Conservation (phyloP, 179 eudicot species). For the Camellia oleifera region DNA sequence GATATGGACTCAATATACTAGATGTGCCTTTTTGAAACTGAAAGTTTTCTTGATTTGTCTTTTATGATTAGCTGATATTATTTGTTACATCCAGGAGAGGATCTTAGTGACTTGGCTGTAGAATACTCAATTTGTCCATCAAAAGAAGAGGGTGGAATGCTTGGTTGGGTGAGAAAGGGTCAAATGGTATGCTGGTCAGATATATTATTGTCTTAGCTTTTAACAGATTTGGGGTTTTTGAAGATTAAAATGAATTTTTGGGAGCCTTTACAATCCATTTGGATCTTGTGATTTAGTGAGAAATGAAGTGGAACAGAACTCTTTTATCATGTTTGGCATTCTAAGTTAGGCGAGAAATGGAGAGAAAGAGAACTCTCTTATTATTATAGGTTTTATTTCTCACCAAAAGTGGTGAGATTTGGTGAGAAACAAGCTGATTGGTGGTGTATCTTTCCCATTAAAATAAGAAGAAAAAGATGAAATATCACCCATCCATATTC, state of each 20-base stretch:
- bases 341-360: no score
- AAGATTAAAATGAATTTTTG: not conserved
- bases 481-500: no score
- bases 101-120: slow-evolving; percentile 84
- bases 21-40: not conserved
- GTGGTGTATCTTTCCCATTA: no score
- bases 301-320: no score
- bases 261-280: not conserved
- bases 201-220: not conserved
- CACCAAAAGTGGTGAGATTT: no score
- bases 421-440: no score
- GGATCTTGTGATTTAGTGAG: no score
- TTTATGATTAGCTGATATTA: not conserved
- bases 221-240: not conserved
- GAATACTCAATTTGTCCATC: slow-evolving; percentile 91
- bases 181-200: slow-evolving; percentile 76
- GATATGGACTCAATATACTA: not conserved
- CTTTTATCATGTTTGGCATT: no score
- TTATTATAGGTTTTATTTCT: no score
- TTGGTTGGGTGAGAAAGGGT: slow-evolving; percentile 98
- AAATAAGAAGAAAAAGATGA: no score
- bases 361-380: no score
- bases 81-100: slow-evolving; percentile 58
- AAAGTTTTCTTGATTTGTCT: not conserved
- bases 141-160: slow-evolving; percentile 93